Base-by-base conservation (phyloP, 1,284 basidiomycete genomes). In the Stygiomarasmius scandens region DNA sequence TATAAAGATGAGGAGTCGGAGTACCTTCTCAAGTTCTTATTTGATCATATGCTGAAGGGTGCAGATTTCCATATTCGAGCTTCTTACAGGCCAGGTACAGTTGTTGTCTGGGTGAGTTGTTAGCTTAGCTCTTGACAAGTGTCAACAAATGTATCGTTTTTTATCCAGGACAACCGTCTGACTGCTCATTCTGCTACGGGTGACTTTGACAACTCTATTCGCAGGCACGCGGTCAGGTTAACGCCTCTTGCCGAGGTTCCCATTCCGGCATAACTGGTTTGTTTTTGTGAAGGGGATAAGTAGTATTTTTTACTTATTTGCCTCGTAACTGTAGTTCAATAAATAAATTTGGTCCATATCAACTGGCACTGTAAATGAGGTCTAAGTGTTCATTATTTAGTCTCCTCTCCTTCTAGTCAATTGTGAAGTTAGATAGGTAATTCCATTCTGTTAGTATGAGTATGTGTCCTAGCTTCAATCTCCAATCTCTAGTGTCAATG, bases 1-100 rank as follows among this genome's bases (percentile, higher is more conserved):
- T 82, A 82, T 69, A 87, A 85, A 72, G 64, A 78, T 32, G 86
- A 89, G 63, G 89, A 91, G 67, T 84, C 82, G 6, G 85, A 89
- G 41, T 81, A 80, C 56, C 75, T 89, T 25, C 74, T 89, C 59
- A 80, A 82, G 58, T 82, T 87, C 50, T 49, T 59, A 3, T 59
- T 43, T 27, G 38, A 59, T 44, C 58, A 59, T 27, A 67, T 75
- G 55, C 52, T 69, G 41, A 75, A 74, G 62, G 74, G 75, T 46
- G 62, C 72, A 4, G 76, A 78, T 61, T 74, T 74, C 68, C 75
- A 75, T 41, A 68, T 75, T 47, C 65, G 75, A 34, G 75, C 69
- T 2, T 67, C 63, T 3, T 77, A 76, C 55, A 65, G 67, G 51
- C 73, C 74, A 16, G 72, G 73, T 10, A 76, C 74, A 19, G 75